Base-by-base conservation (phyloP, 176 grass and related monocot species). In the Oryza glaberrima region DNA sequence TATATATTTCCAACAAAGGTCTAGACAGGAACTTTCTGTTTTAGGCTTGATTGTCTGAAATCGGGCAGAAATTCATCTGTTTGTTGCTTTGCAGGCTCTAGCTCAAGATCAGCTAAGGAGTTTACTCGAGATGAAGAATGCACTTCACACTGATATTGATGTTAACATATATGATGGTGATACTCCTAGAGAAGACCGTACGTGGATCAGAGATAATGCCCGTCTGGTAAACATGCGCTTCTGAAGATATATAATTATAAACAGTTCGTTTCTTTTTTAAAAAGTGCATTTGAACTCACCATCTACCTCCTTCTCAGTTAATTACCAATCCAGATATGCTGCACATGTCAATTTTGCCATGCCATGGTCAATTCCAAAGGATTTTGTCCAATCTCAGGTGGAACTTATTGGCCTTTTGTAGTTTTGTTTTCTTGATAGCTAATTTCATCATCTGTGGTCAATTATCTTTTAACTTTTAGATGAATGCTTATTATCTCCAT, bases 261-360 rank as follows among this genome's bases (percentile, higher is more conserved):
- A 47, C 45, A 47, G 11, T 47, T 47, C 45, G 36, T 13, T 47
- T 47, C 11, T 47, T 41, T 41, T 0, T 13, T 1, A 48, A 15
- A 49, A 49, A 49, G 5, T 51, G 2, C 2, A 15, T 1, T 16
- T 78, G 43, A 44, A 68, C 74, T 32, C 26, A 44, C 43, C 78
- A 61, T 61, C 56, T 20, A 41, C 34, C 43, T 45, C 82, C 82
- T 32, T 32, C 30, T 83, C 89, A 98, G 96, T 81, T 98, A 75
- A 98, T 98, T 87, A 98, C 96, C 38, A 98, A 98, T 73, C 96
- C 96, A 81, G 96, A 98, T 90, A 98, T 98, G 96, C 78, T 98
- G 68, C 96, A 98, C 11, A 3, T 92, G 80, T 94, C 93, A 70
- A 81, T 98, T 77, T 86, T 98, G 48, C 96, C 96, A 32, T 82